Conservation (phyloP, 352 stramenopile species). For the Phytophthora crassamura region DNA sequence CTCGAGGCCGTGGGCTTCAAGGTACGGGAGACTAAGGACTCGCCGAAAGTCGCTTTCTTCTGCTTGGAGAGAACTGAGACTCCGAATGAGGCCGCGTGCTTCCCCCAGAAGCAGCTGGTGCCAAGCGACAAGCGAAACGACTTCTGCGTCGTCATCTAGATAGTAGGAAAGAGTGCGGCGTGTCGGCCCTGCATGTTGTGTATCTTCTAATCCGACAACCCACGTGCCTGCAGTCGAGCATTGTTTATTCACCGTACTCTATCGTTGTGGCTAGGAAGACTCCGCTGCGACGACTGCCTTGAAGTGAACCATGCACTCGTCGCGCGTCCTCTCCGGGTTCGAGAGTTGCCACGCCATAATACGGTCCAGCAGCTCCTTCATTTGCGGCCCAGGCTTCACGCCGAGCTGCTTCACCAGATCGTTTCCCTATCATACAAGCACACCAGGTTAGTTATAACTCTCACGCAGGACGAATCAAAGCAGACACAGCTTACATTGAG, state of each 20-base stretch:
- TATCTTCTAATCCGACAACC: slow-evolving; percentile 36
- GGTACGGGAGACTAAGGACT: slow-evolving; percentile 77
- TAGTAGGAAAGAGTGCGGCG: slow-evolving; percentile 25
- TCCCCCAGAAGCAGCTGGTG: slow-evolving; percentile 58
- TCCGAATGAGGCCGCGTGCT: slow-evolving; percentile 31
- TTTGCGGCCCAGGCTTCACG: slow-evolving; percentile 61
- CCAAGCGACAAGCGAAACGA: slow-evolving; percentile 67
- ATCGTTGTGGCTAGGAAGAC: slow-evolving; percentile 9
- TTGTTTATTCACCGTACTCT: slow-evolving; percentile 18
- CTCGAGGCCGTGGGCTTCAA: slow-evolving; percentile 74
- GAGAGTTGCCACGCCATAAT: slow-evolving; percentile 70
- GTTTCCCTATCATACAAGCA: slow-evolving; percentile 55
- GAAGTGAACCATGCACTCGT: slow-evolving; percentile 65
- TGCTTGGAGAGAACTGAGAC: slow-evolving; percentile 66
- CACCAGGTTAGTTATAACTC: slow-evolving; percentile 6
- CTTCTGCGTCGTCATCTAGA: slow-evolving; percentile 74
- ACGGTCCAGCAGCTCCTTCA: slow-evolving; percentile 65
- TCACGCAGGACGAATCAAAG: neutral
- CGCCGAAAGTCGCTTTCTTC: slow-evolving; percentile 84
- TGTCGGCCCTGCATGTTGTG: slow-evolving; percentile 14
- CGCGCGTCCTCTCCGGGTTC: slow-evolving; percentile 56
- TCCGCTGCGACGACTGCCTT: slow-evolving; percentile 23
- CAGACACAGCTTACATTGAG: slow-evolving; percentile 58
- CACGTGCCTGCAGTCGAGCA: slow-evolving; percentile 4
- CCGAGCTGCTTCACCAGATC: slow-evolving; percentile 68